Percentiles rank a stretch among this genome's conserved stretches.
Conservation (phyloP, 768 basidiomycete species). For the Collybiopsis confluens region DNA sequence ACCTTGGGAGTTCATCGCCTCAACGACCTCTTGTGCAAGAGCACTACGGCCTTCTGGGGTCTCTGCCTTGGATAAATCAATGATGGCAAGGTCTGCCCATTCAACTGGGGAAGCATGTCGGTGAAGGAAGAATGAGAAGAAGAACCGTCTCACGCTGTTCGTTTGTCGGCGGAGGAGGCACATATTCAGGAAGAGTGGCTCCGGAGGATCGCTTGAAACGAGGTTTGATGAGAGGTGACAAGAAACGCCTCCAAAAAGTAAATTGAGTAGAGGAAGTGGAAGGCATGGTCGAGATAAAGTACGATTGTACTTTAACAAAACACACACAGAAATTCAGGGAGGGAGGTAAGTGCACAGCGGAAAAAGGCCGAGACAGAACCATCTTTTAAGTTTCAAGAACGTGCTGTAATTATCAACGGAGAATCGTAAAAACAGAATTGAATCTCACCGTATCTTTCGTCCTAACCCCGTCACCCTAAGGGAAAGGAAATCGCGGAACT, state of each 20-base stretch:
- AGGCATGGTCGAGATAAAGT: not conserved
- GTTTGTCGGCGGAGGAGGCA: conserved; percentile 4
- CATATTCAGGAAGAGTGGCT: conserved; percentile 1
- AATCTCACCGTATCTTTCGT: no score
- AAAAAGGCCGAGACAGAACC: no score
- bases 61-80: conserved; percentile 41
- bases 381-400: no score
- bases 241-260: not conserved
- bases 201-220: not conserved
- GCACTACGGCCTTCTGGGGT: conserved; percentile 32
- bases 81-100: conserved; percentile 46
- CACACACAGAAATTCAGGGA: not conserved
- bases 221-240: not conserved
- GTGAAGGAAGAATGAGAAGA: not conserved
- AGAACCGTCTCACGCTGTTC: conserved; percentile 1
- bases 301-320: not conserved
- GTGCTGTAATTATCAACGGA: no score
- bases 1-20: conserved; percentile 41
- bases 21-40: conserved; percentile 35
- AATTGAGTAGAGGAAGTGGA: not conserved
- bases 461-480: no score
- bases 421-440: no score
- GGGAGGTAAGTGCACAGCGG: no score
- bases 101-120: conserved; percentile 29
- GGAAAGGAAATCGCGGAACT: no score